Conservation (phyloP, 1,284 basidiomycete genomes). For the Laetiporus sulphureus region DNA sequence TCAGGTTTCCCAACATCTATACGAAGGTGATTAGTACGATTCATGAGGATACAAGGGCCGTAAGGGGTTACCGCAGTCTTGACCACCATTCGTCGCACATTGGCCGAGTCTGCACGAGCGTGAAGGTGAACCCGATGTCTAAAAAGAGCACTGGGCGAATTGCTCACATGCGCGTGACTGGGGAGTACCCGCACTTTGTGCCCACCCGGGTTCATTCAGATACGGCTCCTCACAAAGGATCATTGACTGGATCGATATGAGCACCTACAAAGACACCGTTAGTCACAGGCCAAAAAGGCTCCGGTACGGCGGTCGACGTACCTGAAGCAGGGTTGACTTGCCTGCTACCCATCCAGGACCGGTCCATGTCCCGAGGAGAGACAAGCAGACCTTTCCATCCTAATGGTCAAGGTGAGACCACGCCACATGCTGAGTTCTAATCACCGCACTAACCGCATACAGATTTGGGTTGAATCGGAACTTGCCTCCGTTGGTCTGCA, state of each 20-base stretch:
- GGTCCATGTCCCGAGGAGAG: constrained; percentile 84
- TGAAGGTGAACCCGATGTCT: neutral
- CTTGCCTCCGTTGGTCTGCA: constrained; percentile 80
- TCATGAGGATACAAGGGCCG: neutral
- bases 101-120: constrained; percentile 62
- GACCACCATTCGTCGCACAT: constrained; percentile 84
- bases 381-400: constrained; percentile 90
- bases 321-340: constrained; percentile 68
- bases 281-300: constrained; percentile 1
- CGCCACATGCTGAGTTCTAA: constrained; percentile 1
- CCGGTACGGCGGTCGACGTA: constrained; percentile 3
- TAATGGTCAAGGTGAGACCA: constrained; percentile 22
- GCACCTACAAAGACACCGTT: constrained; percentile 40
- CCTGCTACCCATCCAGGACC: constrained; percentile 89
- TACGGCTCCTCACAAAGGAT: constrained; percentile 88
- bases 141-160: neutral
- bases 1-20: constrained; percentile 82
- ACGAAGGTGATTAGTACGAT: neutral
- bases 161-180: constrained; percentile 66
- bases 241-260: constrained; percentile 93
- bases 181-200: constrained; percentile 59
- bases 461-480: constrained; percentile 90
- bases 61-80: constrained; percentile 70
- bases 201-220: constrained; percentile 87
- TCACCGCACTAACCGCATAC: constrained; percentile 57